Evolutionary conservation across 2,329 filamentous ascomycete genomes (phyloP), one percentile per base, ranked within the genome.

Genomic region (Fusarium proliferatum): DNA sequence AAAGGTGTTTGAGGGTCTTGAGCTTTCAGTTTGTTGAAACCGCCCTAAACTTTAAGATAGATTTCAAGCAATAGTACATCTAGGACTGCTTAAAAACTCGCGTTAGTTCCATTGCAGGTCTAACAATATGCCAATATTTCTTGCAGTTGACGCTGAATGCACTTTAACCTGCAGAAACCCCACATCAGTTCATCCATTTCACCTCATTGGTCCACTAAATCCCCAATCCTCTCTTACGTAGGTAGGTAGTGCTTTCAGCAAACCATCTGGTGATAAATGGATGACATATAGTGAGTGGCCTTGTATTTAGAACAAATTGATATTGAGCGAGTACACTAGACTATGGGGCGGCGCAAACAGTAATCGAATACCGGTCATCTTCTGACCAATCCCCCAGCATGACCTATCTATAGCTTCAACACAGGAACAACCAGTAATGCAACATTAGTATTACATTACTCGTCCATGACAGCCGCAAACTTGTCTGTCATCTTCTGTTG

Each of bases 401-500:
- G 71, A 70, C 66, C 63, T 64, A 72, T 82, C 77, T 81, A 81
- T 78, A 77, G 64, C 63, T 65, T 65, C 45, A 72, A 72, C 69
- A 74, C 69, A 72, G 72, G 73, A 77, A 71, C 61, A 74, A 64
- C 71, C 59, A 67, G 60, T 61, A 74, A 65, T 73, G 69, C 71
- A 74, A 68, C 53, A 38, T 73, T 62, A 53, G 58, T 52, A 61
- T 43, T 49, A 26, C 49, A 63, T 84, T 95, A 99, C 89, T 98
- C 96, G 84, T 99, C 96, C 82, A 94, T 90, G 69, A 99, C 96
- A 43, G 95, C 92, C 56, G 96, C 96, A 85, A 99, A 99, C 87
- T 97, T 97, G 86, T 99, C 96, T 78, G 93, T 92, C 95, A 99
- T 96, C 79, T 91, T 88, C 85, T 97, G 94, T 78, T 96, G 89